Conservation (phyloP, 2,329 filamentous ascomycete species). For the Gnomoniopsis sp. region DNA sequence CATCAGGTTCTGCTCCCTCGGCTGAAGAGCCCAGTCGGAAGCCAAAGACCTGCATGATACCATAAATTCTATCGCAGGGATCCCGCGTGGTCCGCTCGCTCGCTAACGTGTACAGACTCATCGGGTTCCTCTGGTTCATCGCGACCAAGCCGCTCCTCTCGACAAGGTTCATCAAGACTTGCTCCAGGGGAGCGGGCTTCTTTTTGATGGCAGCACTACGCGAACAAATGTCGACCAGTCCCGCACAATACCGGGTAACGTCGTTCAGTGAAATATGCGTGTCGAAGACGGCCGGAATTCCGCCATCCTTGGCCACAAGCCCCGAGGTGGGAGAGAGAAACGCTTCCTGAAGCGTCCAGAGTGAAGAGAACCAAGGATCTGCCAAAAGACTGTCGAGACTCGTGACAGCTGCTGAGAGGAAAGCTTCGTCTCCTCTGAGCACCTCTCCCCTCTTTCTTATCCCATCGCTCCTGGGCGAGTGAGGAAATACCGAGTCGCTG, state of each 20-base stretch:
- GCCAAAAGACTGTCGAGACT: background rate
- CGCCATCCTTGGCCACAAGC: background rate
- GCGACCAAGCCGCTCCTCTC: background rate
- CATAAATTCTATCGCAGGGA: background rate
- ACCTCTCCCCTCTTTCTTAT: background rate
- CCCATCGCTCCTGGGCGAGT: background rate
- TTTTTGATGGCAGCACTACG: background rate
- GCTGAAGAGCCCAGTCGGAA: background rate
- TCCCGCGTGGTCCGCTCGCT: background rate
- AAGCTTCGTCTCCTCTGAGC: background rate
- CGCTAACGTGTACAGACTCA: background rate
- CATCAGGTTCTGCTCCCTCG: background rate
- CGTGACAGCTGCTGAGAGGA: background rate
- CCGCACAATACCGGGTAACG: background rate
- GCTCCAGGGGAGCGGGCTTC: background rate
- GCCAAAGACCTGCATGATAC: constrained; percentile 1
- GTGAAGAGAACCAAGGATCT: constrained; percentile 1
- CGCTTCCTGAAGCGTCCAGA: constrained; percentile 4
- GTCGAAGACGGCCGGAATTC: background rate
- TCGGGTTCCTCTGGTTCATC: background rate
- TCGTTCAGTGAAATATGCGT: background rate
- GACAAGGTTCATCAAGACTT: background rate
- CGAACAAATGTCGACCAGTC: background rate
- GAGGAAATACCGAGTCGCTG: background rate
- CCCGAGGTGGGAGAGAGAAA: background rate